Base-by-base conservation (phyloP, 1,139 yeast genomes). In the Debaryomycetaceae sp. region DNA sequence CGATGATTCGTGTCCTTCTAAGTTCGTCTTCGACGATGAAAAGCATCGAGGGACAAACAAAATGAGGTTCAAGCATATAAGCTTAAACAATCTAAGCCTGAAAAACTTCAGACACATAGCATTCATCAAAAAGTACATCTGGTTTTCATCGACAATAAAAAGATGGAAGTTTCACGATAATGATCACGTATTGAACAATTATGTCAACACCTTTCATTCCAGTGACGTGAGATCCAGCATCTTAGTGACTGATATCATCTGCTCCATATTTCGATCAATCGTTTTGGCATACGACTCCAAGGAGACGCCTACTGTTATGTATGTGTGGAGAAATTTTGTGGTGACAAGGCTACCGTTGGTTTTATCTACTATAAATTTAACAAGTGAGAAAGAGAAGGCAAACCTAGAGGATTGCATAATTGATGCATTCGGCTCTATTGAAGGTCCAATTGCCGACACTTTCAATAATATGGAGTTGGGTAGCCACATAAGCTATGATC, bases 271-370 rank as follows among this genome's bases (percentile, higher is more conserved):
- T 46, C 51, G 45, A 31, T 59, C 65, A 6, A 40, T 62, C 42
- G 51, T 56, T 11, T 45, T 57, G 43, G 54, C 52, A 41, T 8
- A 45, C 22, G 40, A 42, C 9, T 45, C 51, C 6, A 50, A 54
- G n/a, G 63, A 57, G 22, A 50, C 56, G 2, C 51, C 58, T 7
- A 66, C 60, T 46, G 54, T 68, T 5, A 43, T 56, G 6, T 62
- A 59, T 49, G 70, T 69, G 50, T 71, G 74, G 70, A 56, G 58
- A 36, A 70, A 62, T 45, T 73, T 66, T 47, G 57, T 72, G 5
- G 51, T 65, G 7, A 57, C 72, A 6, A 53, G 66, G 40, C 45
- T 70, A 4, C 72, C 73, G 1, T 46, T 48, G 6, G 48, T 66
- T 6, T 45, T 65, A 20, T 42, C 52, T 4, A 45, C 51, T 22